These are phyloP conservation scores for Xylaria grammica DNA, from an alignment of 495 filamentous ascomycete genomes.

Conservation along the genomic window DNA sequence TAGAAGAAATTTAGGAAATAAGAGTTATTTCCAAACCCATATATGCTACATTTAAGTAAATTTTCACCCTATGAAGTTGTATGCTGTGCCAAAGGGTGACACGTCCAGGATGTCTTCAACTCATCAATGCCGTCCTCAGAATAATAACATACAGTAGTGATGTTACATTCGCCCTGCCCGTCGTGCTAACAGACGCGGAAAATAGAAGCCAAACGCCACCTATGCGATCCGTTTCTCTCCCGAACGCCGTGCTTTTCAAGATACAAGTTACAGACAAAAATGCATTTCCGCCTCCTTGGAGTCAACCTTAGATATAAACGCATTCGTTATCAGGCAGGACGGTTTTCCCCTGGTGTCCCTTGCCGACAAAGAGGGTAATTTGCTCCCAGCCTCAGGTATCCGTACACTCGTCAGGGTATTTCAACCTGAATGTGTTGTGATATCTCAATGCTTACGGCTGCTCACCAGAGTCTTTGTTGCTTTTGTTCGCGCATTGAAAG, in stretches of 20 bases:
- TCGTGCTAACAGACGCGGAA: no score
- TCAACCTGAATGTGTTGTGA: background rate
- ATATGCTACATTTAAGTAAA: background rate
- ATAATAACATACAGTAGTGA: background rate
- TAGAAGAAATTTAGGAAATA: background rate
- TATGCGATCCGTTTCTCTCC: constrained; percentile 1
- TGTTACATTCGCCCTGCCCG: background rate
- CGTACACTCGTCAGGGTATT: background rate
- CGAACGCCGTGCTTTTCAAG: constrained; percentile 31
- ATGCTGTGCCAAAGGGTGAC: no score
- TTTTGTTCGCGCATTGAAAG: no score
- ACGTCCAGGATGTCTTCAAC: no score
- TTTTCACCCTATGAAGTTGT: background rate
- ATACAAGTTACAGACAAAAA: constrained; percentile 35
- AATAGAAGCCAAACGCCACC: background rate
- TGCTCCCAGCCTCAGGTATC: background rate
- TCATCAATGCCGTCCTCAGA: no score
- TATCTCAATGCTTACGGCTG: no score
- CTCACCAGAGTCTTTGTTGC: no score
- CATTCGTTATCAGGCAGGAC: no score
- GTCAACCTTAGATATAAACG: background rate
- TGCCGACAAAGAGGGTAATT: background rate
- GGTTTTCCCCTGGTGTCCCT: no score
- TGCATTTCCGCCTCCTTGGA: background rate
- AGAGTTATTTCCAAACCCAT: background rate